phyloP scores from a whole-genome alignment of 2,329 filamentous ascomycete species.

The Colletotrichum kahawae region DNA sequence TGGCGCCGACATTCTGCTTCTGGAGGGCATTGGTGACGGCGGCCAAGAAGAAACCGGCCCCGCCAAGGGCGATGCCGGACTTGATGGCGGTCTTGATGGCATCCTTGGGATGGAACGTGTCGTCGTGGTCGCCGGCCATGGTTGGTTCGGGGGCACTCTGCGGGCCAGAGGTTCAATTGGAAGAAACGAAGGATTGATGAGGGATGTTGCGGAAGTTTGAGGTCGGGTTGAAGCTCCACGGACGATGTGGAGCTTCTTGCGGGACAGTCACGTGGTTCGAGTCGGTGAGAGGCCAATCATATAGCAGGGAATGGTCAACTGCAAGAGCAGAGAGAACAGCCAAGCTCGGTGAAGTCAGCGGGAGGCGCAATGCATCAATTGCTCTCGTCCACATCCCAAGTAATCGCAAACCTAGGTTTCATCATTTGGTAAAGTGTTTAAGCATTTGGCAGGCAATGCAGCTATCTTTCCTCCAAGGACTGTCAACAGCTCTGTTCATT shows the following conservation, averaged over 20 bases:
- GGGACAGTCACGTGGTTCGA: background rate
- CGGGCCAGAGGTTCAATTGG: conserved; percentile 21
- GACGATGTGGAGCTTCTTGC: background rate
- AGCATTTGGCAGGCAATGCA: background rate
- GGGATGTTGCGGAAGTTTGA: conserved; percentile 24
- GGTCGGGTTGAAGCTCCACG: conserved; percentile 23
- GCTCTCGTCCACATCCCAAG: background rate
- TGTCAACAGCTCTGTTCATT: background rate
- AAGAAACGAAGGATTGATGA: conserved; percentile 13
- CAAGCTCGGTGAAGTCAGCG: background rate
- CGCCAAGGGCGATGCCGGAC: conserved; percentile 68
- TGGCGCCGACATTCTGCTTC: conserved; percentile 80
- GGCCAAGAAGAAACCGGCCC: conserved; percentile 73
- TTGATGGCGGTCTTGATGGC: conserved; percentile 71
- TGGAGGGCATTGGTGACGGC: conserved; percentile 87
- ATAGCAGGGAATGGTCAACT: conserved; percentile 19
- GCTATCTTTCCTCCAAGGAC: background rate
- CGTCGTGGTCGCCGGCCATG: conserved; percentile 37
- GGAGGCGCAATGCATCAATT: background rate
- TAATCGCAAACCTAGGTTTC: background rate
- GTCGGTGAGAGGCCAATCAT: conserved; percentile 8
- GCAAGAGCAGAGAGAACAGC: background rate
- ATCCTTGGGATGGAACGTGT: conserved; percentile 74
- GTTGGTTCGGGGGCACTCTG: conserved; percentile 15
- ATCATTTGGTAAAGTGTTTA: background rate